Base-by-base conservation (phyloP, 192 early-diverging fungal genomes). In the Backusella mclennaniae region DNA sequence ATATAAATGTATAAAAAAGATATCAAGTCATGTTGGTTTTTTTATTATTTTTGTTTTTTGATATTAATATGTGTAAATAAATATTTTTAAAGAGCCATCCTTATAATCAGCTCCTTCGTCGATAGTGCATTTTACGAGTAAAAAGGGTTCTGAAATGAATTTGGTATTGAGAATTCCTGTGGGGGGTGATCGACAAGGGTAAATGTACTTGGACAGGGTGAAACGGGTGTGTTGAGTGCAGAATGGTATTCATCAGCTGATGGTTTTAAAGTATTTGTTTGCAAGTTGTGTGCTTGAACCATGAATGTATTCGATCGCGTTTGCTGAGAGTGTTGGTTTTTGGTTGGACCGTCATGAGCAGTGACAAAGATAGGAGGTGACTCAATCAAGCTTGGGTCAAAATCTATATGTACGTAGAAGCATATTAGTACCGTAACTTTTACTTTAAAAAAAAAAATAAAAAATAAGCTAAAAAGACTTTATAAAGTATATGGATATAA, bases 321-420 rank as follows among this genome's bases (percentile, higher is more conserved):
- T 14, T 63, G 56, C 21, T 63, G 77, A 21, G 70, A 49, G 11
- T 39, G 80, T 73, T 66, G 80, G 75, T 9, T 72, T 66, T 74
- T 39, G 73, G 71, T 2, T 77, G 70, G 8, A 41, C 66, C 80
- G 46, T 88, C 89, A 6, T 87, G 87, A 9, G 86, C 83, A 23
- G 89, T 90, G 66, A 89, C 86, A 49, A 85, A 87, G 67, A 85
- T 87, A 17, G 86, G 82, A 17, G 86, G 67, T 82, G 80, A 69
- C 21, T 29, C 56, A 63, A 26, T 63, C 26, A 29, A 14, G 23
- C 21, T 11, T 63, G 56, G 56, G 21, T 63, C 23, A 26, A 26
- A 63, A 63, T 63, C 56, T 63, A 26, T 63, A 63, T 56, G 52
- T 53, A 53, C 1, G 52, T 53, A n/a, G n/a, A 53, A 21, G 17